phyloP scores from a whole-genome alignment of 306 rosid species.

The Corylus heterophylla region DNA sequence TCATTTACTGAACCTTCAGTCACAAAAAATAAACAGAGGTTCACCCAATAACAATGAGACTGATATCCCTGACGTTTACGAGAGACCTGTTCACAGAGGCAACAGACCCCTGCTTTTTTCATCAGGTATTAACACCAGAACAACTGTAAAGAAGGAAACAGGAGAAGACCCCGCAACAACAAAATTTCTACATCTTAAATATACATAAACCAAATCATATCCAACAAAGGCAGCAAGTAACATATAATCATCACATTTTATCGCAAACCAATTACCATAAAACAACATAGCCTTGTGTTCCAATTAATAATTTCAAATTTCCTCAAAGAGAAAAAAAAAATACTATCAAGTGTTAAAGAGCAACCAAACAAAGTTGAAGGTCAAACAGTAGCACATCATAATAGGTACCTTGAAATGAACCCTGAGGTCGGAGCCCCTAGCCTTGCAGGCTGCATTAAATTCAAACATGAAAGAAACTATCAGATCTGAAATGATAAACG shows the following conservation, averaged over 20 bases:
- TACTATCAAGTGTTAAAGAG: not conserved
- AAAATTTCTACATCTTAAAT: no score
- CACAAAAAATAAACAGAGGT: constrained; percentile 45
- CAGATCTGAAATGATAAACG: constrained; percentile 9
- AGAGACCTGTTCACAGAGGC: constrained; percentile 50
- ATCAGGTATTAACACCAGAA: constrained; percentile 30
- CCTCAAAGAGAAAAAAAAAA: not conserved
- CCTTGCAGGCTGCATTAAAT: constrained; percentile 80
- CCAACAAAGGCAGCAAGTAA: not conserved
- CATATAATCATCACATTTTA: not conserved
- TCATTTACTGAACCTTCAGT: constrained; percentile 70
- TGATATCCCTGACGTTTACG: constrained; percentile 54
- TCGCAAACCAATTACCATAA: not conserved
- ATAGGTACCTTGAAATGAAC: constrained; percentile 84
- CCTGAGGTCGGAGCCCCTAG: constrained; percentile 88
- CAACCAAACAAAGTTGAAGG: not conserved
- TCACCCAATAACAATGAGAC: constrained; percentile 71
- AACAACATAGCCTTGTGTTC: not conserved
- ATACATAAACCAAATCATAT: not conserved
- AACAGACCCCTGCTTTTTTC: constrained; percentile 49
- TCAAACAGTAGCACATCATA: not conserved
- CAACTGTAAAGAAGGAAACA: not conserved
- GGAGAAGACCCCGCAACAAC: not conserved
- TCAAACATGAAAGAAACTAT: not conserved
- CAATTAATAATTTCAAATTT: not conserved